Conservation (phyloP, 1,284 basidiomycete genomes). For the Fomitopsis pinicola region DNA sequence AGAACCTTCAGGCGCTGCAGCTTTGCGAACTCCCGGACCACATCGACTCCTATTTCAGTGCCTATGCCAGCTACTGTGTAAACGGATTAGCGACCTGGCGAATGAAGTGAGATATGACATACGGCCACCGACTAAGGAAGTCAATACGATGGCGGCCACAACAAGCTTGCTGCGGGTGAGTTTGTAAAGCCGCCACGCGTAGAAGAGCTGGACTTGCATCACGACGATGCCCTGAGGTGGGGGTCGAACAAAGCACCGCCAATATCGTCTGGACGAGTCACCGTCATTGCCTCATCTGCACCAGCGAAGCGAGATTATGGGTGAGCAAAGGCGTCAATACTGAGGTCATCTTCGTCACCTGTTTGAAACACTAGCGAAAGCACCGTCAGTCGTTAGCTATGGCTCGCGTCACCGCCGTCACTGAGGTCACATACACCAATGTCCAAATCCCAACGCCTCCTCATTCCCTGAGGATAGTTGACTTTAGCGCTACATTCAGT, state of each 20-base stretch:
- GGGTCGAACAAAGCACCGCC: conserved; percentile 16
- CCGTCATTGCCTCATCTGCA: conserved; percentile 10
- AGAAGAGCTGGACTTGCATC: conserved; percentile 31
- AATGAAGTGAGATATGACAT: background rate
- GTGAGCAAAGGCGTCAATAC: background rate
- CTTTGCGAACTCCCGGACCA: conserved; percentile 1
- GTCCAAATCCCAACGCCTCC: conserved; percentile 16
- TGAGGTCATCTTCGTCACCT: background rate
- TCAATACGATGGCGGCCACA: background rate
- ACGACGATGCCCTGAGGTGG: conserved; percentile 25
- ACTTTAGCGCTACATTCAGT: background rate
- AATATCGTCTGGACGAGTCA: background rate
- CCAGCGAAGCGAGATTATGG: conserved; percentile 8
- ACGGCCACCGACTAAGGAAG: conserved; percentile 2
- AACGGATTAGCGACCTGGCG: too few relatives aligned
- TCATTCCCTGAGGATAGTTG: background rate
- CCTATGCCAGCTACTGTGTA: conserved; percentile 8
- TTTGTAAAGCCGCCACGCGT: conserved; percentile 31
- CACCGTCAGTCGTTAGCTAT: background rate
- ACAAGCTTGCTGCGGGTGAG: conserved; percentile 8
- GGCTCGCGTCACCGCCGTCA: background rate
- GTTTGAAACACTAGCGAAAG: background rate
- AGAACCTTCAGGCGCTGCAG: conserved; percentile 3
- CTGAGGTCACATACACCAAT: background rate
- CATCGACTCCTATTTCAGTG: conserved; percentile 8